Conservation (phyloP, 352 stramenopile genomes). For the Pythium coloratum region DNA sequence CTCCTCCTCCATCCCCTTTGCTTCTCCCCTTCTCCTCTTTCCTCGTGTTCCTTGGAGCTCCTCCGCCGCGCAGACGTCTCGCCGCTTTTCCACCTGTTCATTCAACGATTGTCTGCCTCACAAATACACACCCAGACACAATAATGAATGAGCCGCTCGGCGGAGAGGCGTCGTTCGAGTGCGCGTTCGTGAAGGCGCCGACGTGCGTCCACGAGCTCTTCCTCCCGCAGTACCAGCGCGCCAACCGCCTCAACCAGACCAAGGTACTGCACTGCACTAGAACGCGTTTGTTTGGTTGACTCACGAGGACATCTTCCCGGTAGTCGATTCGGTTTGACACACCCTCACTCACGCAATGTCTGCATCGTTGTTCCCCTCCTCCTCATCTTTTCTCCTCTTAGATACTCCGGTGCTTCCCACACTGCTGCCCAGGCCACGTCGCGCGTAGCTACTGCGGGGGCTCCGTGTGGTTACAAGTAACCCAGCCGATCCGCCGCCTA, state of each 20-base stretch:
- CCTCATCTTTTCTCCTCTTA: neutral
- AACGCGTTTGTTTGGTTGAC: neutral
- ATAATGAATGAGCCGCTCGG: too few species aligned
- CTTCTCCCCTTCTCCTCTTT: too few species aligned
- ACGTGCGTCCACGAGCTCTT: slow-evolving; percentile 4
- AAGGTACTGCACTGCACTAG: neutral
- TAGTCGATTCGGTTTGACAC: too few species aligned
- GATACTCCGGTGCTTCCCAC: slow-evolving; percentile 30
- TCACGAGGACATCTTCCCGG: neutral
- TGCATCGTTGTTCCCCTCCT: too few species aligned
- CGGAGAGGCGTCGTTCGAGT: neutral
- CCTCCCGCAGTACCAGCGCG: slow-evolving; percentile 6
- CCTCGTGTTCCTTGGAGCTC: too few species aligned
- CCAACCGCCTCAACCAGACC: slow-evolving; percentile 8
- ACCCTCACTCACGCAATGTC: too few species aligned
- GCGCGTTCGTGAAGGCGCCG: neutral
- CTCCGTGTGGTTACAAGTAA: slow-evolving; percentile 27
- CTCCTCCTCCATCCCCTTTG: too few species aligned
- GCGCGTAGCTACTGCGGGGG: slow-evolving; percentile 35
- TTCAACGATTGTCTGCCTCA: too few species aligned
- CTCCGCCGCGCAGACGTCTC: too few species aligned
- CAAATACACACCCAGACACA: too few species aligned
- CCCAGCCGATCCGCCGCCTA: neutral
- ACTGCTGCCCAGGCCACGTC: slow-evolving; percentile 37
- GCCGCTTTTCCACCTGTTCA: too few species aligned